These are phyloP conservation scores for Fomitopsis pulvina DNA, from an alignment of 768 basidiomycete genomes.

Conservation along the genomic window DNA sequence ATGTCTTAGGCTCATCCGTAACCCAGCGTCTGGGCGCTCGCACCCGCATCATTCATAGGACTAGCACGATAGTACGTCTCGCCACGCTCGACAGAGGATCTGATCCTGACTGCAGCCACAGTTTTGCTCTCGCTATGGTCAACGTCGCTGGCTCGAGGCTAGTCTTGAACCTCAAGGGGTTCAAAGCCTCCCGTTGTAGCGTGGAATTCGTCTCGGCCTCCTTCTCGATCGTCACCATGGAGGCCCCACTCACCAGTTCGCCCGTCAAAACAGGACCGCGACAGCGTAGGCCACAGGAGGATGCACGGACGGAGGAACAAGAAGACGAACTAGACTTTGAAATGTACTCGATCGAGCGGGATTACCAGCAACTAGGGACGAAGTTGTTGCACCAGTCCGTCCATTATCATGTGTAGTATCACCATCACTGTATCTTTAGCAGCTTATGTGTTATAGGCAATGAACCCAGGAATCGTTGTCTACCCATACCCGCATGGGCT, in stretches of 20 bases:
- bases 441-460: neutral
- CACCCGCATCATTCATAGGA: constrained; percentile 18
- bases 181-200: constrained; percentile 10
- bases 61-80: constrained; percentile 22
- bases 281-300: neutral
- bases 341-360: constrained; percentile 21
- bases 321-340: constrained; percentile 10
- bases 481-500: no score
- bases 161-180: constrained; percentile 22
- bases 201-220: constrained; percentile 1
- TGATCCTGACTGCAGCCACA: neutral
- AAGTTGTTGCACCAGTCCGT: constrained; percentile 3
- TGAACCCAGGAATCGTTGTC: neutral
- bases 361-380: constrained; percentile 21
- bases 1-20: neutral
- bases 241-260: neutral
- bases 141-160: constrained; percentile 22
- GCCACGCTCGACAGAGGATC: neutral
- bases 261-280: neutral
- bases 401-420: neutral
- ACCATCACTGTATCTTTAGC: constrained; percentile 4
- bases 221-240: neutral
- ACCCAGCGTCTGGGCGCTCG: constrained; percentile 21
- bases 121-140: constrained; percentile 23
- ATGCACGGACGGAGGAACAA: neutral